Percentiles rank a stretch among this genome's conserved stretches.
phyloP scores from a whole-genome alignment of 2,329 filamentous ascomycete genomes.

The Calonectria honghensis region DNA sequence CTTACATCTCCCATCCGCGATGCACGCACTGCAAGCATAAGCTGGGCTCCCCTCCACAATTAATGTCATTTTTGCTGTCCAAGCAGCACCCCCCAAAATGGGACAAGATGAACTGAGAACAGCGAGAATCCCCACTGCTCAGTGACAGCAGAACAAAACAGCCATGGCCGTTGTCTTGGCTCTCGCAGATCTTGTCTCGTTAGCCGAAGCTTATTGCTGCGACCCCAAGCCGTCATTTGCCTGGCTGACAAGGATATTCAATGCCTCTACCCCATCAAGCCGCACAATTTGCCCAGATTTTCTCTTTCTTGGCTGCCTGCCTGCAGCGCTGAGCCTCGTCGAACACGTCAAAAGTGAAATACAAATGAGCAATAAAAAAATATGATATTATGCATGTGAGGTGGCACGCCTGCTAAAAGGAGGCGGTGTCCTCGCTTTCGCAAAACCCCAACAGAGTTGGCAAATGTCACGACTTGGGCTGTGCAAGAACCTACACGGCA shows the following conservation, averaged over 20 bases:
- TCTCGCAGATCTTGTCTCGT: conserved; percentile 16
- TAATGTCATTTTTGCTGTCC: neutral
- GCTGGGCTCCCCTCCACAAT: neutral
- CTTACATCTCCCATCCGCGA: conserved; percentile 4
- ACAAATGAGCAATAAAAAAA: neutral
- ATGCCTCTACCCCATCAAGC: neutral
- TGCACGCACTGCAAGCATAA: neutral
- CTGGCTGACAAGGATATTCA: neutral
- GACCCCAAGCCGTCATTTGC: conserved; percentile 14
- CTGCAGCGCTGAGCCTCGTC: conserved; percentile 9
- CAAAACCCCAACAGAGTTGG: neutral
- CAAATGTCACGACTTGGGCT: neutral
- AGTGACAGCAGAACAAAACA: neutral
- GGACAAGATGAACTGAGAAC: neutral
- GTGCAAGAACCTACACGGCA: conserved; percentile 24
- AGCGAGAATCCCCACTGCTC: neutral
- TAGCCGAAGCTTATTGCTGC: conserved; percentile 18
- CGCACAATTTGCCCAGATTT: conserved; percentile 1
- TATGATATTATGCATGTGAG: neutral
- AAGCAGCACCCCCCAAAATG: neutral
- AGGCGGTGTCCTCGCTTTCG: conserved; percentile 21
- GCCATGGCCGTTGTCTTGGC: conserved; percentile 9
- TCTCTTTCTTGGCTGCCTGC: neutral
- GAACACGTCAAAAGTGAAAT: neutral
- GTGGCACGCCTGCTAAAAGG: neutral